Evolutionary conservation across 1,284 basidiomycete genomes (phyloP).

Genomic region (Neolentinus lepideus): DNA sequence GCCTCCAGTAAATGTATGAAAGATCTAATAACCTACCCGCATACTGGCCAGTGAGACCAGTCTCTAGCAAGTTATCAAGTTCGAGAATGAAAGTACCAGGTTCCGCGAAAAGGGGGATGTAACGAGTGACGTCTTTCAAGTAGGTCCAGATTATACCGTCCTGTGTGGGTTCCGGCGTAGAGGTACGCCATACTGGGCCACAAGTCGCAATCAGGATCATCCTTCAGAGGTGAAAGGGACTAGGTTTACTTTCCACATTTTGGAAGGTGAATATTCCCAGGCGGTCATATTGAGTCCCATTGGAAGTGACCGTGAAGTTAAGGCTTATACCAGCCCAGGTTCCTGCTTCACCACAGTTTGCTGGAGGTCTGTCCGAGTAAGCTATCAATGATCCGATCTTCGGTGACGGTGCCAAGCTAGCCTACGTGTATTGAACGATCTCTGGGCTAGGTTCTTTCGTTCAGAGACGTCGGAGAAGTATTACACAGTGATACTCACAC

Average conservation of each 20-base stretch:
- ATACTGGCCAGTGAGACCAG: conserved; percentile 57
- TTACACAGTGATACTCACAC: conserved; percentile 31
- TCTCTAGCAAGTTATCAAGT: conserved; percentile 59
- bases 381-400: not conserved
- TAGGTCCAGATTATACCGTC: conserved; percentile 77
- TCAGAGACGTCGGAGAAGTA: not conserved
- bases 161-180: conserved; percentile 66
- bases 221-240: not conserved
- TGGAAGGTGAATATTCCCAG: conserved; percentile 69
- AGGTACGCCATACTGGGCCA: conserved; percentile 63
- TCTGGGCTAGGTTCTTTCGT: conserved; percentile 42
- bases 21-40: conserved; percentile 38
- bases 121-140: conserved; percentile 69
- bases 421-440: conserved; percentile 57
- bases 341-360: conserved; percentile 61
- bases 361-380: conserved; percentile 47
- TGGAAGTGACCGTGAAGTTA: conserved; percentile 72
- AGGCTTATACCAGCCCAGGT: conserved; percentile 71
- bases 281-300: conserved; percentile 74
- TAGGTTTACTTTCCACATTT: conserved; percentile 59
- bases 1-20: no score
- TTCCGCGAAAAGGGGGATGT: conserved; percentile 59
- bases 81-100: conserved; percentile 65
- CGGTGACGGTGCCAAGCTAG: conserved; percentile 3
- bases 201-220: not conserved